A percentile compares a stretch with the other conserved stretches of the same genome.
Conservation (phyloP, 192 early-diverging fungal species). For the Pecoramyces ruminantium region DNA sequence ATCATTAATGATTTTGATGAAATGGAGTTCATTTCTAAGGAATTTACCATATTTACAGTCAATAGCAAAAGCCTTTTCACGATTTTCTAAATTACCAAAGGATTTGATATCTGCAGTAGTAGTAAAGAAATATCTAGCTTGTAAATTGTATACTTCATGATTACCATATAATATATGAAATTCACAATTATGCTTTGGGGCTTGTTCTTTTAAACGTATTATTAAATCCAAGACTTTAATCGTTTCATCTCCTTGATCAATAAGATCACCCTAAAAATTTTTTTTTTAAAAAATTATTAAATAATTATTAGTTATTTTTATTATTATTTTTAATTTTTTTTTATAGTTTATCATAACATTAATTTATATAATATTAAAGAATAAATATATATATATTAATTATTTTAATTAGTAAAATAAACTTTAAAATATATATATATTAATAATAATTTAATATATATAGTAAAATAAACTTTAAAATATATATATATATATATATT, state of each 20-base stretch:
- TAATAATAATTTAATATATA: too few species aligned
- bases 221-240: background rate
- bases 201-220: background rate
- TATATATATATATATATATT: too few species aligned
- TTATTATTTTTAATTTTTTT: too few species aligned
- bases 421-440: too few species aligned
- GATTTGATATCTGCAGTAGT: background rate
- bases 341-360: too few species aligned
- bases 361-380: too few species aligned
- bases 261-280: background rate
- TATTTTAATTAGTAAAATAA: too few species aligned
- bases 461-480: too few species aligned
- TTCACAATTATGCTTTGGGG: background rate
- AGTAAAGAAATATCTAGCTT: background rate
- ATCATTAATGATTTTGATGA: background rate
- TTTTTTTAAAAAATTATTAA: background rate
- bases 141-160: background rate
- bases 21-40: background rate
- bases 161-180: background rate
- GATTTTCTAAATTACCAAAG: background rate
- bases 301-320: too few species aligned
- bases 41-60: background rate
- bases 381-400: too few species aligned
- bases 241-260: background rate
- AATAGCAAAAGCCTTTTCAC: background rate